These are phyloP conservation scores for Aspergillus wentii DNA, from an alignment of 495 filamentous ascomycete genomes.

Conservation along the genomic window DNA sequence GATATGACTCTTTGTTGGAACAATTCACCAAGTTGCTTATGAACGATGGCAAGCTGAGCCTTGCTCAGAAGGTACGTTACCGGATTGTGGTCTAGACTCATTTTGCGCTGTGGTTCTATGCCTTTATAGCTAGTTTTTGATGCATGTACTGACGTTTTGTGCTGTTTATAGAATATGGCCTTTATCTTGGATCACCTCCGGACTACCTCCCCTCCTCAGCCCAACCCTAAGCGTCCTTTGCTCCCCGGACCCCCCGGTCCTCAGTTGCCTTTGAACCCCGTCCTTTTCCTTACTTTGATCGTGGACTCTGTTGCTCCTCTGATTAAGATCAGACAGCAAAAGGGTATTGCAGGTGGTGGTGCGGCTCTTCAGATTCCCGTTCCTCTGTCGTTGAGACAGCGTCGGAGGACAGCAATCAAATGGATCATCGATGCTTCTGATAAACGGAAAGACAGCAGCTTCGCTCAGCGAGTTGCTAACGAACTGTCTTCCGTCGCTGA, in stretches of 20 bases:
- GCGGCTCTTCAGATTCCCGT: slow-evolving; percentile 74
- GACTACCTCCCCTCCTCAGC: slow-evolving; percentile 68
- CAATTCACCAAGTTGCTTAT: slow-evolving; percentile 90
- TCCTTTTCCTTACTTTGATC: slow-evolving; percentile 77
- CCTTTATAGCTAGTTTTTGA: neutral
- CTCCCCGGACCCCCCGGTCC: slow-evolving; percentile 65
- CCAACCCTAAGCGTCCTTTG: slow-evolving; percentile 63
- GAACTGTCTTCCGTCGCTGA: slow-evolving; percentile 87
- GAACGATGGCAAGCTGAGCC: slow-evolving; percentile 77
- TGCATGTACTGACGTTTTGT: neutral
- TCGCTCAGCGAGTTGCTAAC: slow-evolving; percentile 77
- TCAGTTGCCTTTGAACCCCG: slow-evolving; percentile 72
- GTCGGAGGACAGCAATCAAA: slow-evolving; percentile 68
- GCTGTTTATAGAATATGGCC: slow-evolving; percentile 66
- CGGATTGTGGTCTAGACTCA: no score
- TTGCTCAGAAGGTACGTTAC: slow-evolving; percentile 69
- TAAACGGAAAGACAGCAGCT: slow-evolving; percentile 60
- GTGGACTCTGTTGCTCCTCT: slow-evolving; percentile 95
- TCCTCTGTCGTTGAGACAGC: slow-evolving; percentile 67
- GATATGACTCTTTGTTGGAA: slow-evolving; percentile 75
- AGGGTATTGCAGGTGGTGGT: slow-evolving; percentile 82
- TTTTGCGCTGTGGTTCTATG: no score
- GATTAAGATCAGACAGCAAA: slow-evolving; percentile 67
- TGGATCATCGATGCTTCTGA: slow-evolving; percentile 85
- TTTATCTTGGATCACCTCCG: slow-evolving; percentile 83